Percentiles rank a stretch among this genome's conserved stretches.
phyloP scores from a whole-genome alignment of 495 filamentous ascomycete genomes.

The Aspergillus haitiensis region DNA sequence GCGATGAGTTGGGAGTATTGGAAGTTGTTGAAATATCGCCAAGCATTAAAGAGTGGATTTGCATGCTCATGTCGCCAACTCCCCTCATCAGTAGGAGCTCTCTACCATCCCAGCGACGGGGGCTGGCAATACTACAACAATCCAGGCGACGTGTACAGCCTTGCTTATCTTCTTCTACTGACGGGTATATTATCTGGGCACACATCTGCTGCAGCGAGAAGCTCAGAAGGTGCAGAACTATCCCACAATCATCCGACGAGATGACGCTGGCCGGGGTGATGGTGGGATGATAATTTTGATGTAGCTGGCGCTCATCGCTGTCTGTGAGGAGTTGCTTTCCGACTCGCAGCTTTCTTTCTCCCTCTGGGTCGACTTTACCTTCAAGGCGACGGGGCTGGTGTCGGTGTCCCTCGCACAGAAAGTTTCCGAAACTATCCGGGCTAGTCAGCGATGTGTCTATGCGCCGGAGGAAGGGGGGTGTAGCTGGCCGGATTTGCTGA shows the following conservation, averaged over 20 bases:
- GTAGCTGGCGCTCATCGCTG: slow-evolving; percentile 37
- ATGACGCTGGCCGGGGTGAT: slow-evolving; percentile 17
- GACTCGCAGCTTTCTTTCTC: neutral
- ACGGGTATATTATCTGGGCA: slow-evolving; percentile 29
- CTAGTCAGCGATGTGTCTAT: neutral
- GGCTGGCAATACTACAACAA: neutral
- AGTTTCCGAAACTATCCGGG: neutral
- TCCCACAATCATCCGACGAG: slow-evolving; percentile 11
- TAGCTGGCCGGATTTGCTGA: neutral
- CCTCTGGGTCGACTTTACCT: neutral
- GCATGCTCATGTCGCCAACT: neutral
- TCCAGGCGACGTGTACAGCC: slow-evolving; percentile 30
- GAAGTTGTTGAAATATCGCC: no score
- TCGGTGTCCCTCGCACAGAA: neutral
- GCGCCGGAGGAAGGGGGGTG: neutral
- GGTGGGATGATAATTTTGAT: slow-evolving; percentile 21
- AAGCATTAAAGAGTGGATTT: no score
- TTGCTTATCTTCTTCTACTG: slow-evolving; percentile 37
- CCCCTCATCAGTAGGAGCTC: neutral
- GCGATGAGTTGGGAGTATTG: no score
- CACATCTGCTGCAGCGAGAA: slow-evolving; percentile 26
- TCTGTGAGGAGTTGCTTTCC: slow-evolving; percentile 28
- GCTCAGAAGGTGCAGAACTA: slow-evolving; percentile 20
- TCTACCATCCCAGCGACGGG: no score
- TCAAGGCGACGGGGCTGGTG: neutral